A percentile compares a stretch with the other conserved stretches of the same genome.
phyloP scores from a whole-genome alignment of 331 rosid species.

The Phaseolus coccineus region DNA sequence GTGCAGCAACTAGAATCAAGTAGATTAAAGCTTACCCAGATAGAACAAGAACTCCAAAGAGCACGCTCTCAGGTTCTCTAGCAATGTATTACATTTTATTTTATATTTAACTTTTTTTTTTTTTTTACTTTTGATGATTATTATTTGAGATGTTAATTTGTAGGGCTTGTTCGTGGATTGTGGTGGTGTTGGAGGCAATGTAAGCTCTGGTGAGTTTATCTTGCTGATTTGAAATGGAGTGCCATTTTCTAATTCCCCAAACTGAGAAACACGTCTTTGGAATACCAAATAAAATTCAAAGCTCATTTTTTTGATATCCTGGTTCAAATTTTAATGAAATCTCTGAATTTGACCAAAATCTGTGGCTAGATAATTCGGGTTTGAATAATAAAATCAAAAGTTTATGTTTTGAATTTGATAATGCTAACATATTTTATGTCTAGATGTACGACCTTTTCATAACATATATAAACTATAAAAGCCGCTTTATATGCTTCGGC shows the following conservation, averaged over 20 bases:
- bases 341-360: conserved; percentile 35
- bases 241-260: neutral
- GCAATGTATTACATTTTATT: neutral
- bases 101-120: neutral
- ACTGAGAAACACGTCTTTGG: neutral
- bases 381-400: conserved; percentile 33
- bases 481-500: conserved; percentile 42
- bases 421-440: conserved; percentile 25
- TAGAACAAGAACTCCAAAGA: conserved; percentile 96
- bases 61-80: conserved; percentile 82
- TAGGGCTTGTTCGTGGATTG: conserved; percentile 83
- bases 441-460: conserved; percentile 19
- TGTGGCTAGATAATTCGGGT: conserved; percentile 28
- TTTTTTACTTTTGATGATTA: neutral
- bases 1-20: conserved; percentile 95
- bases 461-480: conserved; percentile 30
- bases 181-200: conserved; percentile 71
- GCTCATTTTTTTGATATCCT: conserved; percentile 11
- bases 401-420: conserved; percentile 33
- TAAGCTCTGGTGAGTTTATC: conserved; percentile 78
- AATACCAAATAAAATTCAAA: conserved; percentile 49
- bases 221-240: neutral
- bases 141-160: conserved; percentile 30
- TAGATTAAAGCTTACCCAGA: conserved; percentile 89
- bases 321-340: neutral